A percentile compares a stretch with the other conserved stretches of the same genome.
phyloP scores from a whole-genome alignment of 768 basidiomycete genomes.

The Leccinum rimulosum region DNA sequence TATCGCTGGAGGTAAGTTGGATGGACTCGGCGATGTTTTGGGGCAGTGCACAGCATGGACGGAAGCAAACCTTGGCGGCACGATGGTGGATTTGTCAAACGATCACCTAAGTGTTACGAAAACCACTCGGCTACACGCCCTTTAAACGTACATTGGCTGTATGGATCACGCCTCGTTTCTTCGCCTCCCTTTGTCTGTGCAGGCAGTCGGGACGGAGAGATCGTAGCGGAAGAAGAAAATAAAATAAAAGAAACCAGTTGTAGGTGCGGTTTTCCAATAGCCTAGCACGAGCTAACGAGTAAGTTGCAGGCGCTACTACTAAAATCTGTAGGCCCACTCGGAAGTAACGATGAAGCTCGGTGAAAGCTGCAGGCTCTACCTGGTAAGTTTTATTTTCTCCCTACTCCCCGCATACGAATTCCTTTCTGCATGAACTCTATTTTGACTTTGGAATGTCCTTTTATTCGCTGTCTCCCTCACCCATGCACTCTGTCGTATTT shows the following conservation, averaged over 20 bases:
- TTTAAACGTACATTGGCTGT: neutral
- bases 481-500: neutral
- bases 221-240: neutral
- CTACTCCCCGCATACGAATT: neutral
- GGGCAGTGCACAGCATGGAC: neutral
- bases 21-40: too few species aligned
- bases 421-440: neutral
- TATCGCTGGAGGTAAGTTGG: neutral
- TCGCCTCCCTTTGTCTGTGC: neutral
- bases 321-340: slow-evolving; percentile 1
- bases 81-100: neutral
- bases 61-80: neutral
- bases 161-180: neutral
- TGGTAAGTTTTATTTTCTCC: slow-evolving; percentile 14
- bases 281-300: neutral
- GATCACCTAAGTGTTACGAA: neutral
- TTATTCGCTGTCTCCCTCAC: slow-evolving; percentile 3
- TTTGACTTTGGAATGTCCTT: slow-evolving; percentile 9
- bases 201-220: neutral
- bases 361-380: slow-evolving; percentile 3
- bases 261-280: neutral
- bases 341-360: slow-evolving; percentile 8
- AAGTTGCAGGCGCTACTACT: neutral
- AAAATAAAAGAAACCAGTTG: neutral
- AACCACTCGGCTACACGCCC: neutral